Percentiles rank a stretch among this genome's conserved stretches.
Evolutionary conservation across 2,329 filamentous ascomycete genomes (phyloP).

Genomic region (Penicillium sp.): DNA sequence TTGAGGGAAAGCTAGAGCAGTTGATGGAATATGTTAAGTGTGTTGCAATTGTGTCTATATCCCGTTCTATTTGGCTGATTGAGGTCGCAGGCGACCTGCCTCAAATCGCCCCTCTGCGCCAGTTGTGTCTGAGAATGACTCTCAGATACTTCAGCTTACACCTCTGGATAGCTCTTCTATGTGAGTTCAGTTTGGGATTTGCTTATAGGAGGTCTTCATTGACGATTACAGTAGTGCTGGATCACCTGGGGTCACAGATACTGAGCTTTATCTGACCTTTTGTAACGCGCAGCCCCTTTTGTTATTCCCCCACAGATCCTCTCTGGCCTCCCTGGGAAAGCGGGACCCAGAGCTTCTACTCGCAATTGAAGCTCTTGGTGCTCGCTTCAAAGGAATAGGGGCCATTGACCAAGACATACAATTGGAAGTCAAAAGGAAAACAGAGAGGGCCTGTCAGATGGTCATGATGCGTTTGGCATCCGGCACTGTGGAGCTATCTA

Average conservation of each 20-base stretch:
- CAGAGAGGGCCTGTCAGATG: conserved; percentile 19
- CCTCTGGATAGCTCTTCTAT: neutral
- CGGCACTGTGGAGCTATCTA: conserved; percentile 34
- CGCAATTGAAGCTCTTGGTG: conserved; percentile 29
- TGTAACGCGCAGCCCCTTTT: conserved; percentile 37
- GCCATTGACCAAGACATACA: conserved; percentile 9
- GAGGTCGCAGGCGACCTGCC: neutral
- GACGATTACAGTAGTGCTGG: neutral
- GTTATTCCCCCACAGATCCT: conserved; percentile 24
- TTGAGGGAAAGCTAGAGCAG: conserved; percentile 23
- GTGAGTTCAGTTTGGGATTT: neutral
- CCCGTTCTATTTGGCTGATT: neutral
- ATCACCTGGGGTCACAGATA: conserved; percentile 3
- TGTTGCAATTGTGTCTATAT: neutral
- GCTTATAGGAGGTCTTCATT: neutral
- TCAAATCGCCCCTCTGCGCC: neutral
- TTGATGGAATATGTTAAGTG: conserved; percentile 18
- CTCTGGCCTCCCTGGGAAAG: conserved; percentile 13
- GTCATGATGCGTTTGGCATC: conserved; percentile 29
- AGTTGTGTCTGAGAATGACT: neutral
- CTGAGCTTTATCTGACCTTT: conserved; percentile 29
- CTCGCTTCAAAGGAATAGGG: conserved; percentile 24
- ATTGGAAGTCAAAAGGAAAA: conserved; percentile 15
- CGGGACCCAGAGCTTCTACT: conserved; percentile 30
- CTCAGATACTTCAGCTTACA: neutral